These are phyloP conservation scores for Aspergillus novofumigatus DNA, from an alignment of 2,329 filamentous ascomycete species.

Conservation along the genomic window DNA sequence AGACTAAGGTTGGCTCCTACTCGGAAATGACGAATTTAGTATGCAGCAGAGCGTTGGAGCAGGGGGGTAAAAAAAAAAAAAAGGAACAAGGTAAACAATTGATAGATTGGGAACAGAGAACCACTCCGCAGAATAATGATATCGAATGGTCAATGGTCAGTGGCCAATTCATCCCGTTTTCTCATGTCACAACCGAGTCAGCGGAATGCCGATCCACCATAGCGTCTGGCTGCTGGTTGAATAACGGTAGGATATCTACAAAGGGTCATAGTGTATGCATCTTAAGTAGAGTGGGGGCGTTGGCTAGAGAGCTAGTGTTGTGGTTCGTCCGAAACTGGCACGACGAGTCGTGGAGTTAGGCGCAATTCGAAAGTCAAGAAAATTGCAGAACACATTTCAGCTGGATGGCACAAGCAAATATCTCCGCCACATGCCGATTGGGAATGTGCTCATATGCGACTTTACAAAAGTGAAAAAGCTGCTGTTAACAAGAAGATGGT, in stretches of 20 bases:
- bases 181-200: conserved; percentile 7
- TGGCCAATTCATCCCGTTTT: conserved; percentile 1
- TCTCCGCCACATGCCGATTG: neutral
- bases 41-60: neutral
- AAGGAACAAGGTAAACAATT: neutral
- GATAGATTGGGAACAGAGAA: too few relatives aligned
- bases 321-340: neutral
- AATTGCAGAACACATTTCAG: neutral
- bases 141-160: neutral
- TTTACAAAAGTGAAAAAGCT: neutral
- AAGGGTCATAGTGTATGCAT: neutral
- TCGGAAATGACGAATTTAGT: neutral
- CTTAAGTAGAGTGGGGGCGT: neutral
- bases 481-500: neutral
- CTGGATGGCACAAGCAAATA: neutral
- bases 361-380: neutral
- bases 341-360: neutral
- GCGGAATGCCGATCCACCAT: conserved; percentile 6
- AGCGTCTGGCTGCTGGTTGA: conserved; percentile 5
- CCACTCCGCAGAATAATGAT: conserved; percentile 2
- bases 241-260: neutral
- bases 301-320: neutral
- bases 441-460: neutral
- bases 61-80: neutral
- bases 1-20: neutral